Conservation (phyloP, 768 basidiomycete genomes). For the Tulasnella calospora region DNA sequence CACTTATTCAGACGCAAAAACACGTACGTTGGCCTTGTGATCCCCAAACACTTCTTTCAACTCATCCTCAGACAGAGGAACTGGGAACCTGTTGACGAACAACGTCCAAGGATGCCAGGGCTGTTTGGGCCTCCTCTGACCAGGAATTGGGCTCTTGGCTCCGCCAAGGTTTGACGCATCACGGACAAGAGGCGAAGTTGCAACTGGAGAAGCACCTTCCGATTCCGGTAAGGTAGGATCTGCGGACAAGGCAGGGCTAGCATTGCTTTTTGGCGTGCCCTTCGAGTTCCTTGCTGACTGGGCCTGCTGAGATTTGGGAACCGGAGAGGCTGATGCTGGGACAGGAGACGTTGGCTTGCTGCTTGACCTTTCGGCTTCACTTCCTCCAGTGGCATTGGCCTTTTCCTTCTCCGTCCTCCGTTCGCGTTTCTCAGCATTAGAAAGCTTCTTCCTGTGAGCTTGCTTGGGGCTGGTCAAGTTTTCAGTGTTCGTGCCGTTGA, state of each 20-base stretch:
- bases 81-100: conserved; percentile 61
- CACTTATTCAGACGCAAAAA: not conserved
- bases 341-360: conserved; percentile 30
- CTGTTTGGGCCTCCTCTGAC: conserved; percentile 58
- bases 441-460: conserved; percentile 40
- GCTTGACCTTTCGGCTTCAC: conserved; percentile 34
- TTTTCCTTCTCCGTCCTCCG: conserved; percentile 60
- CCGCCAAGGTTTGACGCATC: not conserved
- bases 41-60: conserved; percentile 73
- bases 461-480: conserved; percentile 36
- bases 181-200: not conserved
- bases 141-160: conserved; percentile 51
- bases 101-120: conserved; percentile 77
- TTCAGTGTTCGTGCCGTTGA: conserved; percentile 33
- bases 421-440: conserved; percentile 37
- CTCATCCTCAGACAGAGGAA: conserved; percentile 55
- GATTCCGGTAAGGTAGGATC: conserved; percentile 11
- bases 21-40: conserved; percentile 50
- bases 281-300: not conserved
- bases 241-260: conserved; percentile 12
- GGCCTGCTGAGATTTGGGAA: not conserved
- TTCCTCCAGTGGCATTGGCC: conserved; percentile 40
- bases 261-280: not conserved
- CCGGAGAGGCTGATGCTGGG: conserved; percentile 20
- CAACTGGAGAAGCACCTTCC: not conserved